Conservation (phyloP, 2,329 filamentous ascomycete genomes). For the Colletotrichum camelliae region DNA sequence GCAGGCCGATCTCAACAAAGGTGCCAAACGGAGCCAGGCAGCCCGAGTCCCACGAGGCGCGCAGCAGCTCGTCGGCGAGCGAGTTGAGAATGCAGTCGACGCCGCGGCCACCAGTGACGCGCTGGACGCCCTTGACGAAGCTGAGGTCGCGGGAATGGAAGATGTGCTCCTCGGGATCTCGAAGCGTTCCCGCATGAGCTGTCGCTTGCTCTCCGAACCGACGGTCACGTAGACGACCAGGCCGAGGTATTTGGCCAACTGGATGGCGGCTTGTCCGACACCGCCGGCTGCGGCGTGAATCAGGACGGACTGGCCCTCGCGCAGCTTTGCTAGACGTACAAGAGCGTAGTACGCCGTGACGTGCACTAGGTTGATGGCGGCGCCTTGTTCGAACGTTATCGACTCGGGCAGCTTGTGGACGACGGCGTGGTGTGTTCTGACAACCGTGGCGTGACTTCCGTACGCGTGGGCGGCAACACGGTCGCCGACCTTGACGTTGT, state of each 20-base stretch:
- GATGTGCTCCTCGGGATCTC: conserved; percentile 33
- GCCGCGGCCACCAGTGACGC: conserved; percentile 26
- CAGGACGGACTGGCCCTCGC: conserved; percentile 26
- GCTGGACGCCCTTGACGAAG: conserved; percentile 31
- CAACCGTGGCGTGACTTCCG: background rate
- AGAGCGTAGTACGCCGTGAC: conserved; percentile 37
- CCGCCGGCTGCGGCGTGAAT: conserved; percentile 33
- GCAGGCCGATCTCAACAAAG: conserved; percentile 47
- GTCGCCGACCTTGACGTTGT: conserved; percentile 8
- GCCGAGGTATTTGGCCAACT: conserved; percentile 30
- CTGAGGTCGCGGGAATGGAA: conserved; percentile 31
- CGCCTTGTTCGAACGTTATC: conserved; percentile 38
- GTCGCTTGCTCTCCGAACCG: conserved; percentile 32
- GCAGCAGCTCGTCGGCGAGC: conserved; percentile 39
- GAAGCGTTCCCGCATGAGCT: conserved; percentile 25
- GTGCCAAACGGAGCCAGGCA: conserved; percentile 44
- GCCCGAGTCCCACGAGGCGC: conserved; percentile 35
- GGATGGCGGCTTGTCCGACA: conserved; percentile 30
- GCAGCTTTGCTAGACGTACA: conserved; percentile 31
- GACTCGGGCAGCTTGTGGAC: conserved; percentile 36
- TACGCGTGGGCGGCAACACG: background rate
- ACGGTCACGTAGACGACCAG: conserved; percentile 39
- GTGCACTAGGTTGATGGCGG: conserved; percentile 28
- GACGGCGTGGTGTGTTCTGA: background rate
- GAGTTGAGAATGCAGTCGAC: conserved; percentile 40